phyloP scores from a whole-genome alignment of 305 asterid species.

The Fraxinus floribunda region DNA sequence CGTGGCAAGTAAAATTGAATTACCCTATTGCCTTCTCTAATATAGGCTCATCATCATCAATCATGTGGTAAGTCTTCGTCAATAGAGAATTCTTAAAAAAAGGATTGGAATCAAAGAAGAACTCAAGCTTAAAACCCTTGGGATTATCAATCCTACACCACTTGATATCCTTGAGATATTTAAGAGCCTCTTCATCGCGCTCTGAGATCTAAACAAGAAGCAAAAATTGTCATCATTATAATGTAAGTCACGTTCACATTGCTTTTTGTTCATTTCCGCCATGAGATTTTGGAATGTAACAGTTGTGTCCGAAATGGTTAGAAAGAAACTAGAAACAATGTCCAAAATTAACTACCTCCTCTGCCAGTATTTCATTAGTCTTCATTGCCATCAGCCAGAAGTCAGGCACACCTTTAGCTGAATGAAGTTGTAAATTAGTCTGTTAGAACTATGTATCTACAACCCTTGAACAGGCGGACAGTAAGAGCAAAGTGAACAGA shows the following conservation, averaged over 20 bases:
- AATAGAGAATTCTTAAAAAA: conserved; percentile 70
- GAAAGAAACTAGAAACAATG: not conserved
- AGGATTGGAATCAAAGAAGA: conserved; percentile 66
- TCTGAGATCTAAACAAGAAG: conserved; percentile 50
- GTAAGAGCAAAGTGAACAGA: not conserved
- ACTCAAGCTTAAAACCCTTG: conserved; percentile 84
- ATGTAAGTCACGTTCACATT: not conserved
- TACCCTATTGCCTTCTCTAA: conserved; percentile 84
- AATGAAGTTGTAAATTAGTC: conserved; percentile 11
- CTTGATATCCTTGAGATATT: conserved; percentile 67
- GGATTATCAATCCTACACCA: conserved; percentile 63
- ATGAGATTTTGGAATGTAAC: not conserved
- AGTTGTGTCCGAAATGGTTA: not conserved
- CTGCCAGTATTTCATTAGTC: conserved; percentile 58
- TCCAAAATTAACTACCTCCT: conserved; percentile 47
- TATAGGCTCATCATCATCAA: conserved; percentile 72
- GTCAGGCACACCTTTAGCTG: conserved; percentile 77
- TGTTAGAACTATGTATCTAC: not conserved
- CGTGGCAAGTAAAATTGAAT: not conserved
- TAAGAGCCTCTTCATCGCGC: conserved; percentile 73
- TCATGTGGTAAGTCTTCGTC: conserved; percentile 70
- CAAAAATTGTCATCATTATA: conserved; percentile 5
- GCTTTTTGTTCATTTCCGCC: not conserved
- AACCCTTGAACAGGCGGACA: not conserved
- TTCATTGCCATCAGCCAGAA: conserved; percentile 79